These are phyloP conservation scores for Cytidiella melzeri DNA, from an alignment of 768 basidiomycete genomes.

Conservation along the genomic window DNA sequence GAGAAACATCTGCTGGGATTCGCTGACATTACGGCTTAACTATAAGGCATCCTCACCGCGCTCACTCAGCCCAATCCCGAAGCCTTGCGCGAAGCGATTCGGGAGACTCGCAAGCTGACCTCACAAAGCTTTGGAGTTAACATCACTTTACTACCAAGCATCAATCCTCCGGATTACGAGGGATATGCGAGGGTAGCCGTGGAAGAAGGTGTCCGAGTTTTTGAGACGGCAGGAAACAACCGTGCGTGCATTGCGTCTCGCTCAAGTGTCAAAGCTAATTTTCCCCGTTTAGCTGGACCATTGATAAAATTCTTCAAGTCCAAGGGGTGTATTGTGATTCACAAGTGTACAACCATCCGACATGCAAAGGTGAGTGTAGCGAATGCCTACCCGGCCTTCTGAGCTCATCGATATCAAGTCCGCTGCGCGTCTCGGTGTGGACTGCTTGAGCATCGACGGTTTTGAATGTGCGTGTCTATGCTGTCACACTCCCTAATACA, in stretches of 20 bases:
- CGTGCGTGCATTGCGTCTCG: slow-evolving; percentile 40
- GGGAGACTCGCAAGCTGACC: slow-evolving; percentile 65
- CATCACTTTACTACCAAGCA: slow-evolving; percentile 80
- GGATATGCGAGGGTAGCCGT: slow-evolving; percentile 78
- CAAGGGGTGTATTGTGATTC: slow-evolving; percentile 73
- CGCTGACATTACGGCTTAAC: not conserved
- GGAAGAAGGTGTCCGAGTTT: slow-evolving; percentile 82
- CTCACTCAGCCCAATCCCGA: slow-evolving; percentile 84
- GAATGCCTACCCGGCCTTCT: too few species aligned
- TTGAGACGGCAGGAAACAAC: slow-evolving; percentile 92
- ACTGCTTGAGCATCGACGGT: slow-evolving; percentile 83
- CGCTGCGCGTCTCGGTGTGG: slow-evolving; percentile 76
- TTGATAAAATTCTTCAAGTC: slow-evolving; percentile 79
- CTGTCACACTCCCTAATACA: not conserved
- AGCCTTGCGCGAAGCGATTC: slow-evolving; percentile 72
- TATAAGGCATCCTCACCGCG: slow-evolving; percentile 80
- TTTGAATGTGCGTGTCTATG: slow-evolving; percentile 64
- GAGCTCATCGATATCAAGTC: slow-evolving; percentile 27
- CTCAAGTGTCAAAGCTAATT: not conserved
- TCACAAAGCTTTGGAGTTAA: slow-evolving; percentile 81
- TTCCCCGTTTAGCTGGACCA: slow-evolving; percentile 48
- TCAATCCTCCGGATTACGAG: slow-evolving; percentile 87
- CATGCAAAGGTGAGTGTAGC: slow-evolving; percentile 73
- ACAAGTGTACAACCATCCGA: slow-evolving; percentile 84
- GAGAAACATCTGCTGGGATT: not conserved